Percentiles rank a stretch among this genome's conserved stretches.
Evolutionary conservation across 768 basidiomycete species (phyloP).

Genomic region (Ramaria sp.): DNA sequence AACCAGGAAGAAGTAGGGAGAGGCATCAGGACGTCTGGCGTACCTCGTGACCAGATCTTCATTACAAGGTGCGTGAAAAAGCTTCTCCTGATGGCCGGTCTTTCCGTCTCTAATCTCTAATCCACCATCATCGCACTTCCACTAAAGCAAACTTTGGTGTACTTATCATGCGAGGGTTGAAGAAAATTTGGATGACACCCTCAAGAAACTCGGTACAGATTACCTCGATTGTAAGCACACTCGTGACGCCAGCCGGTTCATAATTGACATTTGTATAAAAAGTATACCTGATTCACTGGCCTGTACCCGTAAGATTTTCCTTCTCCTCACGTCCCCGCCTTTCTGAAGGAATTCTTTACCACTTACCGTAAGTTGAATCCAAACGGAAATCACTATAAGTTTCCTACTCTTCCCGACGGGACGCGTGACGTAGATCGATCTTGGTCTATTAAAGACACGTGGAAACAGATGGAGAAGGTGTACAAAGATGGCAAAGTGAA

Average conservation of each 20-base stretch:
- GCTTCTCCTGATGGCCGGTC: too few relatives aligned
- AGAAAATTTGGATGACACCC: conserved; percentile 57
- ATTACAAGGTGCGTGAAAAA: conserved; percentile 34
- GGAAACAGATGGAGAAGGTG: conserved; percentile 67
- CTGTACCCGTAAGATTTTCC: conserved; percentile 49
- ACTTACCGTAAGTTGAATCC: conserved; percentile 14
- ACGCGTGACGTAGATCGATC: conserved; percentile 52
- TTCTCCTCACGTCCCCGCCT: conserved; percentile 8
- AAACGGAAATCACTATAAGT: conserved; percentile 3
- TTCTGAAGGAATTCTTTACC: conserved; percentile 11
- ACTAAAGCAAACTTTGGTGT: conserved; percentile 50
- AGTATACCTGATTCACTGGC: conserved; percentile 75
- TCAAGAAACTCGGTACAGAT: conserved; percentile 54
- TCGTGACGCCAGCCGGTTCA: not conserved
- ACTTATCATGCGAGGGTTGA: conserved; percentile 47
- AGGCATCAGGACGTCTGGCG: conserved; percentile 68
- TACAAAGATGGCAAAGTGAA: conserved; percentile 61
- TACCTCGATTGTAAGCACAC: conserved; percentile 62
- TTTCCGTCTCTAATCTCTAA: too few relatives aligned
- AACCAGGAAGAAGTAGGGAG: conserved; percentile 78
- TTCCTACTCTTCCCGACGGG: conserved; percentile 19
- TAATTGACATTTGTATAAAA: not conserved
- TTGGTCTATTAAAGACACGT: conserved; percentile 70
- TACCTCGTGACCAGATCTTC: conserved; percentile 66
- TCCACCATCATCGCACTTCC: too few relatives aligned